Evolutionary conservation across 805 yeast species (phyloP), one percentile per base, ranked within the genome.

Genomic region (Starmerella cellae): DNA sequence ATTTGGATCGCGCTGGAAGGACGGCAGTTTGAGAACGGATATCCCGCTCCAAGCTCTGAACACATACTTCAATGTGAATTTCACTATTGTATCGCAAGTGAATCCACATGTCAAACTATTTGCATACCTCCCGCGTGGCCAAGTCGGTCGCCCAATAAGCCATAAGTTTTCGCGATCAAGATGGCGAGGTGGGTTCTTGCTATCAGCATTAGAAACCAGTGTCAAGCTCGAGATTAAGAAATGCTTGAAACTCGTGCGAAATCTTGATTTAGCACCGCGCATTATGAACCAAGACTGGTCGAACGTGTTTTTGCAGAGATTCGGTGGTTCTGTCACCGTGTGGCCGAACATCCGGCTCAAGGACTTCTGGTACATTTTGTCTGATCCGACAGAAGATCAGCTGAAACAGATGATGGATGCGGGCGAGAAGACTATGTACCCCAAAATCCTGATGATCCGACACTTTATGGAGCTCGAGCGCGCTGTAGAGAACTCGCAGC

Each of bases 221-320:
- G 67, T 79, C 51, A 77, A 79, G 54, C 65, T 81, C 44, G 93
- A 81, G 52, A 75, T 80, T 46, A 69, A 70, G n/a, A 81, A 82
- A 58, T 81, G 91, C 84, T 58, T 81, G 37, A 75, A 77, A 51
- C 66, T 81, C 50, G 67, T 79, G 33, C 73, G 76, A 38, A 69
- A 73, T 14, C 65, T 81, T 39, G 83, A 80, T 46, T 62, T 81
- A 20, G 63, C 79, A 37, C 93, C 93, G 2, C 71, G 71, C 46
- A 57, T 79, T 34, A 60, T 77, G 64, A 79, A 78, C 51, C 83
- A 77, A 57, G 91, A 81, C 59, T 82, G 88, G 88, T 77, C 82
- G 49, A 75, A 73, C 53, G 69, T 81, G 16, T 81, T 82, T 70
- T 61, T 82, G 23, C 93, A 81, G 61, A 64, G 70, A 45, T 81